phyloP scores from a whole-genome alignment of 75 land plant species.

The Azolla pinnata region DNA sequence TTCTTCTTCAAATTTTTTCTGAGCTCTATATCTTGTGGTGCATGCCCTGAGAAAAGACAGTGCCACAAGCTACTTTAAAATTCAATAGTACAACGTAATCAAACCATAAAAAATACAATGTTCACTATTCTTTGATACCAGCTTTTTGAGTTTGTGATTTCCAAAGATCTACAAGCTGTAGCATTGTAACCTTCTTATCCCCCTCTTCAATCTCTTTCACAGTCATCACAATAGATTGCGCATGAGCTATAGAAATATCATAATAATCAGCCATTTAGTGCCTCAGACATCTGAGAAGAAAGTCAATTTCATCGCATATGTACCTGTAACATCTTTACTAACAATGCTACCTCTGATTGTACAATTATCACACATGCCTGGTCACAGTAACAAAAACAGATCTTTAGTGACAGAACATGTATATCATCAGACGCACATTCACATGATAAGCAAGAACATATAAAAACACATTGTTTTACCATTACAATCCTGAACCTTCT shows the following conservation, averaged over 20 bases:
- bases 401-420: too few species aligned
- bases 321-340: slow-evolving; percentile 69
- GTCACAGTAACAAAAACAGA: too few species aligned
- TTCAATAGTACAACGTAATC: slow-evolving; percentile 4
- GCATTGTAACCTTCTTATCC: slow-evolving; percentile 75
- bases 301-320: too few species aligned
- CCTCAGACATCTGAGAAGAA: background rate
- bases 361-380: slow-evolving; percentile 98
- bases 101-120: too few species aligned
- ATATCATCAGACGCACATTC: background rate
- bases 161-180: slow-evolving; percentile 75
- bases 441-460: too few species aligned
- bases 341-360: slow-evolving; percentile 41
- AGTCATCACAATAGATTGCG: slow-evolving; percentile 42
- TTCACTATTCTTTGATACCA: too few species aligned
- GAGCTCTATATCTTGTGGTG: slow-evolving; percentile 1
- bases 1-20: slow-evolving; percentile 60
- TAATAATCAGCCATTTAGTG: background rate
- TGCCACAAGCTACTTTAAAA: background rate
- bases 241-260: slow-evolving; percentile 41
- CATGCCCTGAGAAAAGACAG: slow-evolving; percentile 4
- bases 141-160: too few species aligned
- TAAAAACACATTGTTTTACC: slow-evolving; percentile 43
- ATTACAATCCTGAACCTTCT: slow-evolving; percentile 73
- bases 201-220: slow-evolving; percentile 46